Evolutionary conservation across 2,329 filamentous ascomycete species (phyloP), one percentile per base, ranked within the genome.

Genomic region (Penicillium sp.): DNA sequence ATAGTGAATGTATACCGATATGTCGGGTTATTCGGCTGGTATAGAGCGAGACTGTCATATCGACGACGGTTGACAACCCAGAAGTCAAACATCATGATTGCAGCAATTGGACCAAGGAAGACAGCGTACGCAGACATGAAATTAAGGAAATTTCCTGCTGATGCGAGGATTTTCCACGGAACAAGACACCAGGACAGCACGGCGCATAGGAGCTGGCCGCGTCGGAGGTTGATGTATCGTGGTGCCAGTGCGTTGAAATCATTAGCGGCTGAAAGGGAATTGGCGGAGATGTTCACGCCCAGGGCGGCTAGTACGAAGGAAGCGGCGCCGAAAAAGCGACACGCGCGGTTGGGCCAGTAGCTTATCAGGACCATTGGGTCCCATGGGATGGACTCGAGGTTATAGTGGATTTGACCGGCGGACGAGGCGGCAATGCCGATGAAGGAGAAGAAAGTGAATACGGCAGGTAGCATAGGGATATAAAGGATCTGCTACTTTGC

Each of bases 61-160:
- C 74, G 80, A 59, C 70, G 62, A 2, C 55, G 54, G 51, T 82
- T 81, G 8, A 87, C 69, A 41, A 84, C 64, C 82, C 83, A 87
- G 64, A 82, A 87, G 61, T 88, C 85, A 12, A 78, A 77, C 0
- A 80, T 74, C 73, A 87, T 80, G 59, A 88, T 83, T 0, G 80
- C 80, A 0, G 83, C 82, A 55, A 88, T 84, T 0, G 85, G 85
- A 0, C 83, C 85, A 0, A 88, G 74, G 71, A 89, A 88, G 37
- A 88, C 78, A 1, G 82, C 80, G 67, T 87, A 85, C 0, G 85
- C 86, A 41, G 80, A 78, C 80, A 90, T 87, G 71, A 89, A 89
- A 41, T 81, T 79, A 4, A 87, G 71, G 61, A 88, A 84, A 1
- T 80, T 84, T 2, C 71, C 67, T 2, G 85, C 85, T 0, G 81